These are phyloP conservation scores for Fusarium marasasianum DNA, from an alignment of 2,329 filamentous ascomycete species.

Conservation along the genomic window DNA sequence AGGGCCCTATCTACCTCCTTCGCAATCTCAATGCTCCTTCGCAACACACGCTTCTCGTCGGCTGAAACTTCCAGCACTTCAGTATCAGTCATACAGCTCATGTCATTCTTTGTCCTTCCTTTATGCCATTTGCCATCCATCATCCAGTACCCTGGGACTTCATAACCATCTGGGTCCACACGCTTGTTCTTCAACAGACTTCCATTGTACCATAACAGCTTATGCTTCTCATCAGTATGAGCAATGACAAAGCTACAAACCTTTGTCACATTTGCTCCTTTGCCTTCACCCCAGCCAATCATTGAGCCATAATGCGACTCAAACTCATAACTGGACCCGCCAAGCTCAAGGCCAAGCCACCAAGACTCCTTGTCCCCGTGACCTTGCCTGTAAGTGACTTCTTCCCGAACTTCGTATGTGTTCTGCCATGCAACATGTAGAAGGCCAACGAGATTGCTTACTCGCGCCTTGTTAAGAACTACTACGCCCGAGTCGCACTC, in stretches of 20 bases:
- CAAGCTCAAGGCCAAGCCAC: constrained; percentile 55
- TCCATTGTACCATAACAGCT: constrained; percentile 55
- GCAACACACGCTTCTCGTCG: constrained; percentile 1
- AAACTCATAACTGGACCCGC: constrained; percentile 50
- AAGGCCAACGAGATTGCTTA: constrained; percentile 49
- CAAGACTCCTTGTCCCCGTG: constrained; percentile 58
- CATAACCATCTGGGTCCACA: constrained; percentile 40
- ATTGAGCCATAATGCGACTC: constrained; percentile 53
- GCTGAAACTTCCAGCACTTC: constrained; percentile 1
- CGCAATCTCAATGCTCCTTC: constrained; percentile 12
- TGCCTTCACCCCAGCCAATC: constrained; percentile 45
- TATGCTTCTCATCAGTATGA: constrained; percentile 50
- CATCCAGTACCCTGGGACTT: constrained; percentile 52
- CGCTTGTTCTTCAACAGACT: constrained; percentile 52
- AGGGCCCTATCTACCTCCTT: constrained; percentile 15
- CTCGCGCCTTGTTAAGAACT: constrained; percentile 51
- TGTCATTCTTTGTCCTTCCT: constrained; percentile 42
- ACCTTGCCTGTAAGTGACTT: constrained; percentile 50
- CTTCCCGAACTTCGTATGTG: constrained; percentile 48
- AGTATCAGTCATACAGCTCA: constrained; percentile 49
- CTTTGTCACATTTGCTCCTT: neutral
- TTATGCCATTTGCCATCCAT: constrained; percentile 50
- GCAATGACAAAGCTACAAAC: constrained; percentile 54
- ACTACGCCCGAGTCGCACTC: constrained; percentile 54
- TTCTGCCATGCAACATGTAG: constrained; percentile 57